Evolutionary conservation across 805 yeast genomes (phyloP), one percentile per base, ranked within the genome.

Genomic region (Kuraishia ogatae): DNA sequence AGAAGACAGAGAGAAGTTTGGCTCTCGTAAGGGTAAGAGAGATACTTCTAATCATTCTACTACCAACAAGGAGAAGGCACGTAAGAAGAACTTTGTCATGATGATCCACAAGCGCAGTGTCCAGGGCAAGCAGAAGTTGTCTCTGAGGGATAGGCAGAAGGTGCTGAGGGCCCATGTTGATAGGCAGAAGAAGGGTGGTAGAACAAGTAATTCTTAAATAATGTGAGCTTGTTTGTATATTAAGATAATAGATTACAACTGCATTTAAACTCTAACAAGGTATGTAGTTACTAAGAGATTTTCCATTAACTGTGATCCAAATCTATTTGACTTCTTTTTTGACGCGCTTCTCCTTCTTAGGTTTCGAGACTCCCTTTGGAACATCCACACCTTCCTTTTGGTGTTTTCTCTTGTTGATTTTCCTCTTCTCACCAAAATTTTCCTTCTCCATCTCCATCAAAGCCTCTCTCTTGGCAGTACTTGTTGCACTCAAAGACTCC

Each of bases 51-150:
- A 80, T 55, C 97, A 87, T 67, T 89, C 96, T 28, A 92, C 98
- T 11, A 94, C 99, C 1, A 94, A 94, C 71, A 84, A 83, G 72
- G 97, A 96, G 73, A 94, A 94, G 82, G 96, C 91, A 23, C 82
- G 98, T 71, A 90, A 90, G 90, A 94, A 94, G 97, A 94, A 94
- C 73, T 94, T 91, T 67, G 93, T 94, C 68, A 94, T 94, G 99
- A 89, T 89, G 93, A 89, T 94, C 62, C 99, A 94, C 72, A 94
- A 93, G 75, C 83, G 83, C 64, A 84, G 89, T 53, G 98, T 94
- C 47, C 96, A 89, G 71, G 98, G 98, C 59, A 94, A 94, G 71
- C 92, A 87, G 60, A 88, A 85, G 73, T 77, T 87, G 79, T 89
- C 97, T 56, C 76, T 94, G 63, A 80, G 97, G 64, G 98, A 94